Percentiles rank a stretch among this genome's conserved stretches.
Conservation (phyloP, 2,329 filamentous ascomycete genomes). For the Ceratocystis destructans region DNA sequence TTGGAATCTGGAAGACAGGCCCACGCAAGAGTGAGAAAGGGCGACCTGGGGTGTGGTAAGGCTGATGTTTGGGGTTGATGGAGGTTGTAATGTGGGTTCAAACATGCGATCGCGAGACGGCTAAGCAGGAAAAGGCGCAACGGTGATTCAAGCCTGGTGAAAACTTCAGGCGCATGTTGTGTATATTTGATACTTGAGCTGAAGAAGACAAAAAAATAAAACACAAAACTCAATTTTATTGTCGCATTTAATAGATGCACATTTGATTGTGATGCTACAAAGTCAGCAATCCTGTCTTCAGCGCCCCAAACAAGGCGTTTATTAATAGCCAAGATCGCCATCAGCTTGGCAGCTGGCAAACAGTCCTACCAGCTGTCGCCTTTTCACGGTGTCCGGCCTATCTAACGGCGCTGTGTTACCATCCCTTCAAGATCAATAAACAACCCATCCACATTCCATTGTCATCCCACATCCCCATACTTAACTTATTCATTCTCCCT, state of each 20-base stretch:
- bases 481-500: not conserved
- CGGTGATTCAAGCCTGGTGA: not conserved
- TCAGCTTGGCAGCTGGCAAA: not conserved
- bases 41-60: not conserved
- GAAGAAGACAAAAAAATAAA: slow-evolving; percentile 1
- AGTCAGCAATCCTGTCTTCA: not conserved
- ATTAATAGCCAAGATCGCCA: not conserved
- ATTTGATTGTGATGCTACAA: not conserved
- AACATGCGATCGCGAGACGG: not conserved
- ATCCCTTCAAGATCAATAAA: not conserved
- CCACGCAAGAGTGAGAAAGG: not conserved
- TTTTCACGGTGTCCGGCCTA: not conserved
- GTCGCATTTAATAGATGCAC: not conserved
- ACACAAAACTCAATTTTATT: not conserved
- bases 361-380: not conserved
- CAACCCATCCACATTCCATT: not conserved
- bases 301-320: not conserved
- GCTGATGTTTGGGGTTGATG: not conserved
- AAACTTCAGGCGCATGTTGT: not conserved
- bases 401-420: not conserved
- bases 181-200: not conserved
- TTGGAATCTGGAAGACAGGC: not conserved
- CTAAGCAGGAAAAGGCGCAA: not conserved
- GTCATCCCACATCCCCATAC: not conserved
- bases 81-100: not conserved